A percentile compares a stretch with the other conserved stretches of the same genome.
Evolutionary conservation across 495 filamentous ascomycete genomes (phyloP).

Genomic region (Darksidea phi): DNA sequence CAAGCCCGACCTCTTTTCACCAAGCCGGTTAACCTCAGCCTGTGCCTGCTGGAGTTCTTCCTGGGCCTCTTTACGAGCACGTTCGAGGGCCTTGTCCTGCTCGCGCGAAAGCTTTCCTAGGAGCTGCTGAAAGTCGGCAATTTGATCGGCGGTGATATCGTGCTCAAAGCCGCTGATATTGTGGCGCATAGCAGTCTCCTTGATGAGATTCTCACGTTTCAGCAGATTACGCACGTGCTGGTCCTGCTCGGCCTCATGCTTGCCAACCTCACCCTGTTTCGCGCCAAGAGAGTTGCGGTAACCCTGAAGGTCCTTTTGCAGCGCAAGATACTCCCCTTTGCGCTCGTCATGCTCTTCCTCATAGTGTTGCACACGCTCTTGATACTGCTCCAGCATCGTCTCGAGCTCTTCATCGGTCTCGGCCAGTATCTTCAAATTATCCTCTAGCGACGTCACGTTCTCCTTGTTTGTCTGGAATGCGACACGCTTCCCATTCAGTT

Average conservation of each 20-base stretch:
- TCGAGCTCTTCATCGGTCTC: slow-evolving; percentile 79
- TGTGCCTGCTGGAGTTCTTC: slow-evolving; percentile 68
- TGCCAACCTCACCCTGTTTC: slow-evolving; percentile 82
- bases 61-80: slow-evolving; percentile 67
- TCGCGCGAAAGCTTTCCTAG: slow-evolving; percentile 73
- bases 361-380: slow-evolving; percentile 58
- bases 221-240: slow-evolving; percentile 77
- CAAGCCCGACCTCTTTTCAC: slow-evolving; percentile 63
- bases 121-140: slow-evolving; percentile 73
- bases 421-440: slow-evolving; percentile 68
- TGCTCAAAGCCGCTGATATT: slow-evolving; percentile 80
- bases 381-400: slow-evolving; percentile 55
- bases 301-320: slow-evolving; percentile 61
- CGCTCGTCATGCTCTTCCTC: slow-evolving; percentile 67
- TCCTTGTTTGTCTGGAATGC: slow-evolving; percentile 62
- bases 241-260: slow-evolving; percentile 78
- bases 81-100: slow-evolving; percentile 72
- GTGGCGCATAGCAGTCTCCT: slow-evolving; percentile 73
- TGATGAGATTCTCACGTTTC: slow-evolving; percentile 68
- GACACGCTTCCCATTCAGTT: slow-evolving; percentile 72
- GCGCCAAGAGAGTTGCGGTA: slow-evolving; percentile 57
- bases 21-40: slow-evolving; percentile 63
- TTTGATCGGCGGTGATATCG: slow-evolving; percentile 68
- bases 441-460: slow-evolving; percentile 66
- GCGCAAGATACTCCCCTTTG: slow-evolving; percentile 59